A percentile compares a stretch with the other conserved stretches of the same genome.
Evolutionary conservation across 768 basidiomycete genomes (phyloP).

Genomic region (Suillus subalutaceus): DNA sequence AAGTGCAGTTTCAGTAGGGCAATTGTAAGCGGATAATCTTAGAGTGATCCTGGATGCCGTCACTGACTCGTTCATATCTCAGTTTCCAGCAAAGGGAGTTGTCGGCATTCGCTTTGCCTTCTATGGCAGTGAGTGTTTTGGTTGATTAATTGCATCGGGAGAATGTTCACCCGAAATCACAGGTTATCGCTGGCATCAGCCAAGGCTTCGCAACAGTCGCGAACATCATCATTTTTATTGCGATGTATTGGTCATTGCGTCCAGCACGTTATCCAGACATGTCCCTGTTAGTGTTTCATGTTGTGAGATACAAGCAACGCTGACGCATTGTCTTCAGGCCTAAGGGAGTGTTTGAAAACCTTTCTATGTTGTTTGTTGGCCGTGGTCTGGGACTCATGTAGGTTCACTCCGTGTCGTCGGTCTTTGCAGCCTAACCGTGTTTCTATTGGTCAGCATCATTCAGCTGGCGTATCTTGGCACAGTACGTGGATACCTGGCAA

Average conservation of each 20-base stretch:
- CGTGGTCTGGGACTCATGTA: conserved; percentile 30
- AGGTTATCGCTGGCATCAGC: conserved; percentile 22
- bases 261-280: conserved; percentile 20
- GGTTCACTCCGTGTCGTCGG: conserved; percentile 10
- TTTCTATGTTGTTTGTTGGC: conserved; percentile 12
- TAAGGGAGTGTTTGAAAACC: conserved; percentile 7
- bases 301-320: not conserved
- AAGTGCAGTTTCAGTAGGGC: conserved; percentile 23
- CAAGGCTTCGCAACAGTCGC: conserved; percentile 14
- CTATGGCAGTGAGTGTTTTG: conserved; percentile 23
- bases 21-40: conserved; percentile 23
- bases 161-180: not conserved
- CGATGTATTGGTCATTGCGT: conserved; percentile 26
- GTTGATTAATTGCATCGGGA: not conserved
- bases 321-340: conserved; percentile 17
- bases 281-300: conserved; percentile 15
- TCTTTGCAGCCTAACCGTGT: not conserved
- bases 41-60: not conserved
- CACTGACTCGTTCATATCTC: conserved; percentile 18
- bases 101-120: conserved; percentile 20
- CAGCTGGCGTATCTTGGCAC: conserved; percentile 23
- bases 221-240: conserved; percentile 18
- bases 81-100: conserved; percentile 26
- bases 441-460: conserved; percentile 14
- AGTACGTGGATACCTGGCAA: conserved; percentile 18